Percentiles rank a stretch among this genome's conserved stretches.
Evolutionary conservation across 805 yeast species (phyloP).

Genomic region (Ogataea minuta): DNA sequence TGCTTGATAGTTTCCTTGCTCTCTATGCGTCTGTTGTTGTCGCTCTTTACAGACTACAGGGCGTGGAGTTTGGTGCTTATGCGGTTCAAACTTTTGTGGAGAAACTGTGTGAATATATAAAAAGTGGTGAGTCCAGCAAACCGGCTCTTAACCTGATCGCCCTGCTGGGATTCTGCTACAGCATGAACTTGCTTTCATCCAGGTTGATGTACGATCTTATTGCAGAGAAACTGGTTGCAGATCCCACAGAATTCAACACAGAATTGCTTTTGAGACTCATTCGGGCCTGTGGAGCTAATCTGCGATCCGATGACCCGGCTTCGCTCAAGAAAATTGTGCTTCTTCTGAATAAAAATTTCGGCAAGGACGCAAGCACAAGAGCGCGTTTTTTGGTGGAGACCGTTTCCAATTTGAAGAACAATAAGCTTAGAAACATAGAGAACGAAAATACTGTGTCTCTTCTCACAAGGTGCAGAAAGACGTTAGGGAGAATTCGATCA

Average conservation of each 20-base stretch:
- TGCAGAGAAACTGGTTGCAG: conserved; percentile 35
- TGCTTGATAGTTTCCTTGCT: conserved; percentile 75
- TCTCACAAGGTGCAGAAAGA: conserved; percentile 59
- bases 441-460: conserved; percentile 55
- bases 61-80: conserved; percentile 86
- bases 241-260: conserved; percentile 65
- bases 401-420: conserved; percentile 80
- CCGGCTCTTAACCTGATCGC: conserved; percentile 57
- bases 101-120: conserved; percentile 47
- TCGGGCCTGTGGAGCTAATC: conserved; percentile 74
- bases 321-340: conserved; percentile 78
- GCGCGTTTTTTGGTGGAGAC: conserved; percentile 83
- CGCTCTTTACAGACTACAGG: conserved; percentile 74
- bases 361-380: conserved; percentile 51
- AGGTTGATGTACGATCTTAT: conserved; percentile 77
- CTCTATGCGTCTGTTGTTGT: conserved; percentile 75
- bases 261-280: conserved; percentile 74
- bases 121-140: conserved; percentile 32
- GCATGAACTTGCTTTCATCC: conserved; percentile 74
- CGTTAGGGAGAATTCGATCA: conserved; percentile 51
- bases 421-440: conserved; percentile 57
- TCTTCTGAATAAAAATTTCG: conserved; percentile 49
- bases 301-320: conserved; percentile 86
- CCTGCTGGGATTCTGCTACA: conserved; percentile 70
- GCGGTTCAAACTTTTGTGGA: conserved; percentile 82